Evolutionary conservation across 2,329 filamentous ascomycete genomes (phyloP).

Genomic region (Fusarium caatingaense): DNA sequence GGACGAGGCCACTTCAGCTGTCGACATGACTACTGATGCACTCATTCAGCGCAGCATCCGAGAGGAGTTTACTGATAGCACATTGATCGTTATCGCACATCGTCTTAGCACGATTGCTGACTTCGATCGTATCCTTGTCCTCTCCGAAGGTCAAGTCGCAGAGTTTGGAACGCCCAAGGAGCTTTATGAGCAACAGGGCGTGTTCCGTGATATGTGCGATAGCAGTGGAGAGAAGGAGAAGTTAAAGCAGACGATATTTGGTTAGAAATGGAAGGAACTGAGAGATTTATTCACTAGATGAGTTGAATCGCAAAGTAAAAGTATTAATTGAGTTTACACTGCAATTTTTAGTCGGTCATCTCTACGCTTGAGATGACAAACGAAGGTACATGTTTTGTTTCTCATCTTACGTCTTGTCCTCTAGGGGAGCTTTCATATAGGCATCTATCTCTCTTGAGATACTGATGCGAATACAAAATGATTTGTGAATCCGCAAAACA

Average conservation of each 20-base stretch:
- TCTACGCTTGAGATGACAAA: background rate
- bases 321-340: background rate
- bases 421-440: background rate
- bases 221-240: slow-evolving; percentile 69
- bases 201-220: slow-evolving; percentile 73
- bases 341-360: background rate
- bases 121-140: slow-evolving; percentile 78
- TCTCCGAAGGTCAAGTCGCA: slow-evolving; percentile 73
- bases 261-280: background rate
- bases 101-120: slow-evolving; percentile 80
- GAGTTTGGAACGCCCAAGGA: slow-evolving; percentile 75
- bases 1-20: slow-evolving; percentile 82
- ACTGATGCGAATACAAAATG: background rate
- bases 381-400: background rate
- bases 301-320: background rate
- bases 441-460: background rate
- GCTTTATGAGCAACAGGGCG: slow-evolving; percentile 66
- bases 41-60: slow-evolving; percentile 80
- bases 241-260: slow-evolving; percentile 60
- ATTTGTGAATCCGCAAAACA: background rate
- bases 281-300: too few relatives aligned
- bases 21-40: slow-evolving; percentile 80
- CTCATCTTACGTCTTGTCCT: background rate
- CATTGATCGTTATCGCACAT: slow-evolving; percentile 80
- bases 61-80: slow-evolving; percentile 76